These are phyloP conservation scores for Talaromyces rugulosus DNA, from an alignment of 2,329 filamentous ascomycete genomes.

Conservation along the genomic window DNA sequence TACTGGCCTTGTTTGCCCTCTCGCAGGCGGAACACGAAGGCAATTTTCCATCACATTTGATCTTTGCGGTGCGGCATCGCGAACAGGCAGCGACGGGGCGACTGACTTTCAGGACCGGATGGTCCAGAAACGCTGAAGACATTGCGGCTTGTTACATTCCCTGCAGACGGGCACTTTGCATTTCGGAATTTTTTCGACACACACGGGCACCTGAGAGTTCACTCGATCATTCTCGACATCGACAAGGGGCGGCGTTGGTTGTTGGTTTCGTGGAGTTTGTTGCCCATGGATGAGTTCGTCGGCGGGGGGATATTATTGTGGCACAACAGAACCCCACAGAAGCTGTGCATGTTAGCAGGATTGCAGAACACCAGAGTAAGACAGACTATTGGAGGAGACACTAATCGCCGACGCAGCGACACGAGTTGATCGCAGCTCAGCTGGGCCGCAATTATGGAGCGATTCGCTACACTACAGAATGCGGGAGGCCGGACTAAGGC, in stretches of 20 bases:
- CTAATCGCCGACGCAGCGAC: not conserved
- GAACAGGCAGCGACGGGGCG: constrained; percentile 76
- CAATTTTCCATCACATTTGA: constrained; percentile 96
- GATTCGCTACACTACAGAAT: not conserved
- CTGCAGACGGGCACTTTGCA: not conserved
- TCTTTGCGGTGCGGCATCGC: constrained; percentile 83
- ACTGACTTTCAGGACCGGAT: constrained; percentile 55
- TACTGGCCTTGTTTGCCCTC: constrained; percentile 76
- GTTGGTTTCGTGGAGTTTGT: not conserved
- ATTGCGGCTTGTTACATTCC: constrained; percentile 22
- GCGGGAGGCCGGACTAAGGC: not conserved
- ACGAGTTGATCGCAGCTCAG: not conserved
- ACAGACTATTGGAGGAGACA: not conserved
- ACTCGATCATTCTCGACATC: not conserved
- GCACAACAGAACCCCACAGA: not conserved
- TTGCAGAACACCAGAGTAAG: not conserved
- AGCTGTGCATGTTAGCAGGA: not conserved
- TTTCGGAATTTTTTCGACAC: not conserved
- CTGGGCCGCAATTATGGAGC: not conserved
- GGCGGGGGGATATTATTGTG: not conserved
- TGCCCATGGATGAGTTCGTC: not conserved
- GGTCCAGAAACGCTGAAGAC: constrained; percentile 36
- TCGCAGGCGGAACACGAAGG: constrained; percentile 95
- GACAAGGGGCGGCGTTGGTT: constrained; percentile 2
- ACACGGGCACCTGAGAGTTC: not conserved